Base-by-base conservation (phyloP, 495 filamentous ascomycete species). In the Aspergillus haitiensis region DNA sequence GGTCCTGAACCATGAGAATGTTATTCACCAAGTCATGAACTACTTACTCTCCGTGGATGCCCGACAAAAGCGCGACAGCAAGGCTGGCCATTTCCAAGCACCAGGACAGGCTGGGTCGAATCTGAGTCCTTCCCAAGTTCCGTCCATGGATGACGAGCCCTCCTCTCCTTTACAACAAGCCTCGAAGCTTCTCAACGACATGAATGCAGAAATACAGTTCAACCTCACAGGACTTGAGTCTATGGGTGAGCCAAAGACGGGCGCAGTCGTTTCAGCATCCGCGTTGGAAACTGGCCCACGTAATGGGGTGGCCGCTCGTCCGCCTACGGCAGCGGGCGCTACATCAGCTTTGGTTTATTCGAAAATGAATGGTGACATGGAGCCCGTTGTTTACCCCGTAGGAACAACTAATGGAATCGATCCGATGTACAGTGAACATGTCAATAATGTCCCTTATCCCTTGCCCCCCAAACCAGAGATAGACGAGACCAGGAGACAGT, bases 371-470 rank as follows among this genome's bases (percentile, higher is more conserved):
- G 75, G 75, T 27, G 92, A 96, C 49, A 76, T 91, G 42, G 90
- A 94, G 59, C 85, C 86, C 55, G 81, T 95, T 59, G 91, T 97
- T 13, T 97, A 97, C 71, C 92, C 92, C 0, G 90, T 95, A 15
- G 92, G 92, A 0, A 84, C 91, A 51, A 92, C 87, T 6, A 88
- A 92, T 59, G 92, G 92, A 27, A 97, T 97, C 66, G 92, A 97
- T 71, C 92, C 92, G 7, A 93, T 93, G 83, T 93, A 93, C 67
- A 88, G 89, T 61, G 92, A 96, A 60, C 92, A 97, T 66, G 90
- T 96, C 65, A 83, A 91, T 75, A 96, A 96, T 63, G 93, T 97
- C 42, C 92, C 92, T 2, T 97, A 96, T 66, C 66, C 86, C 50
- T 73, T 89, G 74, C 88, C 87, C 2, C 67, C 85, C 16, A 86